Evolutionary conservation across 2,329 filamentous ascomycete species (phyloP), one percentile per base, ranked within the genome.

Genomic region (Daldinia eschscholtzii): DNA sequence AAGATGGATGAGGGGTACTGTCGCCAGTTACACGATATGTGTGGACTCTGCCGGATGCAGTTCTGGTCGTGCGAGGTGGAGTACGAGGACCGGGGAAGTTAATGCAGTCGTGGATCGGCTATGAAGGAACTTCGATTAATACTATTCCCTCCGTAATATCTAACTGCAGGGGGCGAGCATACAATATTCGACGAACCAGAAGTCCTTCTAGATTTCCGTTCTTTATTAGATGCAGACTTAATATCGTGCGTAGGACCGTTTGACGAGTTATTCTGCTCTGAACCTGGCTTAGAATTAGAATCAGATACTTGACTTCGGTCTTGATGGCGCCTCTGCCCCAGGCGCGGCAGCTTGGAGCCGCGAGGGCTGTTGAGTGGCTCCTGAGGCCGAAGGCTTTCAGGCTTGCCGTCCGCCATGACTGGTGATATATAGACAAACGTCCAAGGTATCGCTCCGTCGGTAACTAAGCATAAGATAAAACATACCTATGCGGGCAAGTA

Each of bases 31-130:
- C 61, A 42, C 61, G 72, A 15, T 58, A 39, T 5, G 59, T 68
- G 26, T 55, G 58, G 52, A 52, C 15, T 62, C 64, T 67, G 37
- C 23, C 42, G 42, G 50, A 4, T 30, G 63, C 18, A 10, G 46
- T 42, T 57, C 37, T 53, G 30, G 12, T 60, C 44, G 58, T 63
- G 13, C 42, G 58, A 57, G 65, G 42, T 26, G 65, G 56, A 33
- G 69, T 70, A 28, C 52, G 55, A 37, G 69, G 63, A 58, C 41
- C 56, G 15, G 63, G 58, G 33, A 35, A 58, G 42, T 72, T 70
- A 61, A 61, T 68, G 57, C 71, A 76, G 18, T 75, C 73, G 55
- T 70, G 72, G 60, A 71, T 75, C 18, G 71, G 59, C 75, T 76
- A 53, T 23, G 48, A 58, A 18, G 50, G 28, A 30, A 35, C 55